These are phyloP conservation scores for Westerdykella sp. DNA, from an alignment of 2,329 filamentous ascomycete genomes.

Conservation along the genomic window DNA sequence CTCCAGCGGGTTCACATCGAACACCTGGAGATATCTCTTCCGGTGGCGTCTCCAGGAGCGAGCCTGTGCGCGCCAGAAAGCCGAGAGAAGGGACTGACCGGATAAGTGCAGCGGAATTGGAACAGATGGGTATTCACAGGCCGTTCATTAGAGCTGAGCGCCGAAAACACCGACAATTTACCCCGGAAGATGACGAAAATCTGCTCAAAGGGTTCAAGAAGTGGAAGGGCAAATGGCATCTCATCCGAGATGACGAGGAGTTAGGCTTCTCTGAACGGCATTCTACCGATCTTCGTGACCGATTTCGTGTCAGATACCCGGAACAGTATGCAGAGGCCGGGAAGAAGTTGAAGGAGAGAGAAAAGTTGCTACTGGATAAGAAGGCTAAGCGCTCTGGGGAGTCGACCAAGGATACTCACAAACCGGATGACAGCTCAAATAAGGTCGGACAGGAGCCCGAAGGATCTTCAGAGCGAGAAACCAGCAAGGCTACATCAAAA, in stretches of 20 bases:
- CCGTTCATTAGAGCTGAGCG: slow-evolving; percentile 34
- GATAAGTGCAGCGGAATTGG: slow-evolving; percentile 29
- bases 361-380: no score
- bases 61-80: not conserved
- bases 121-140: slow-evolving; percentile 44
- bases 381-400: no score
- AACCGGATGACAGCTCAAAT: no score
- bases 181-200: slow-evolving; percentile 51
- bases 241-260: slow-evolving; percentile 51
- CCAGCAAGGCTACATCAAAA: not conserved
- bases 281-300: slow-evolving; percentile 54
- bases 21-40: not conserved
- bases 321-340: slow-evolving; percentile 50
- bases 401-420: no score
- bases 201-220: slow-evolving; percentile 54
- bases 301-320: slow-evolving; percentile 55
- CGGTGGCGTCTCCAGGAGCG: not conserved
- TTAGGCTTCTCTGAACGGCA: slow-evolving; percentile 48
- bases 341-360: slow-evolving; percentile 29
- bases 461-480: no score
- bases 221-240: slow-evolving; percentile 55
- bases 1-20: not conserved
- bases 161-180: slow-evolving; percentile 38
- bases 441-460: no score
- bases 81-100: slow-evolving; percentile 12